Evolutionary conservation across 768 basidiomycete species (phyloP).

Genomic region (Serendipita sp.): DNA sequence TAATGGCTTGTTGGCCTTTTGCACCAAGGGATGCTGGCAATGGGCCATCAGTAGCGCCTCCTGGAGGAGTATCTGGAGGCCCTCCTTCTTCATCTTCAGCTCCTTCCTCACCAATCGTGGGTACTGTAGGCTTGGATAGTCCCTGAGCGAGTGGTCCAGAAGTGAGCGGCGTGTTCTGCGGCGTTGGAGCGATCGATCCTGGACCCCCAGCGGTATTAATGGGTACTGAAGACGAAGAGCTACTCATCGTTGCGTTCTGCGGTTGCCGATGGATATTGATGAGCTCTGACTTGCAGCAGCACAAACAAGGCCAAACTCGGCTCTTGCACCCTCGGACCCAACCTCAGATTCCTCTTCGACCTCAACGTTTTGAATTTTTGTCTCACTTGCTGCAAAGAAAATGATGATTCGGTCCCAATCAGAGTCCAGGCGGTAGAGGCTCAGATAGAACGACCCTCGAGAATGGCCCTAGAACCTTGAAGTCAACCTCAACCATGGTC

Average conservation of each 20-base stretch:
- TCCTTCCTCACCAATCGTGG: constrained; percentile 71
- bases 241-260: not conserved
- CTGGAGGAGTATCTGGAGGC: constrained; percentile 10
- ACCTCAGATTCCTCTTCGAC: too few species aligned
- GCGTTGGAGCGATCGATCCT: constrained; percentile 53
- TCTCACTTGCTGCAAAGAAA: too few species aligned
- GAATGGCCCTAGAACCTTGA: too few species aligned
- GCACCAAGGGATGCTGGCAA: constrained; percentile 15
- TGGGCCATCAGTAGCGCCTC: constrained; percentile 24
- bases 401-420: too few species aligned
- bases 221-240: constrained; percentile 7
- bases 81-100: constrained; percentile 44
- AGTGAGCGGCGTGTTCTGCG: constrained; percentile 78
- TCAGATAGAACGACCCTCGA: too few species aligned
- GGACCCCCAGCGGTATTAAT: constrained; percentile 1
- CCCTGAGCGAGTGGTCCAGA: constrained; percentile 65
- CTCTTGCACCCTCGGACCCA: too few species aligned
- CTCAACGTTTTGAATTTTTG: too few species aligned
- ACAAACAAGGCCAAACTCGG: too few species aligned
- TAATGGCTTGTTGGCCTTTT: constrained; percentile 39
- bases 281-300: not conserved
- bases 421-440: too few species aligned
- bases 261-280: not conserved
- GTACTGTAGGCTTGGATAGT: constrained; percentile 74
- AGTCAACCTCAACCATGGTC: too few species aligned